Conservation (phyloP, 2,329 filamentous ascomycete genomes). For the Delphinella strobiligena region DNA sequence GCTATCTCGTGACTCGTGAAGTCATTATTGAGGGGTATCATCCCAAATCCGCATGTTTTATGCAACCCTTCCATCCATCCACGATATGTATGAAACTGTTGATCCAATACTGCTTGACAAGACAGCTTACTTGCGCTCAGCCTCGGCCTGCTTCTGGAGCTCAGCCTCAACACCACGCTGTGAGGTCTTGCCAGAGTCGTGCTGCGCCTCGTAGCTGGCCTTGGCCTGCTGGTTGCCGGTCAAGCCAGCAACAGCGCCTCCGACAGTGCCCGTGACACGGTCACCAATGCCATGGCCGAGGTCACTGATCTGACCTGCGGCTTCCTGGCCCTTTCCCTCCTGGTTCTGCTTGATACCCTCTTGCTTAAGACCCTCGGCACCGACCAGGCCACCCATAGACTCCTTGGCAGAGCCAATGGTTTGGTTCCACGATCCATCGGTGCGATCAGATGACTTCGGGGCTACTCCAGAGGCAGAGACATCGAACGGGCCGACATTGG, state of each 20-base stretch:
- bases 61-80: no score
- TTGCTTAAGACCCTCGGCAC: slow-evolving; percentile 62
- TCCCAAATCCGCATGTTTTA: no score
- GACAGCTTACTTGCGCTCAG: slow-evolving; percentile 2
- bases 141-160: slow-evolving; percentile 54
- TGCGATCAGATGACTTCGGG: slow-evolving; percentile 61
- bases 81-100: no score
- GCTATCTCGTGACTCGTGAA: no score
- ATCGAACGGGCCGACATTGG: slow-evolving; percentile 61
- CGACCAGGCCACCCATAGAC: slow-evolving; percentile 60
- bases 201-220: slow-evolving; percentile 53
- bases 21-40: no score
- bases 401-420: slow-evolving; percentile 82
- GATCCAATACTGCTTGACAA: no score
- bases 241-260: slow-evolving; percentile 57
- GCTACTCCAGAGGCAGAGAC: slow-evolving; percentile 58
- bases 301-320: slow-evolving; percentile 69
- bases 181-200: slow-evolving; percentile 72
- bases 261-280: slow-evolving; percentile 52
- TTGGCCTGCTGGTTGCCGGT: slow-evolving; percentile 58
- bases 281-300: slow-evolving; percentile 49
- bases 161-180: slow-evolving; percentile 76
- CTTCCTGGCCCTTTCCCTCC: slow-evolving; percentile 70
- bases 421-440: slow-evolving; percentile 70
- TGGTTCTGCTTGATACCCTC: slow-evolving; percentile 67